Base-by-base conservation (phyloP, 306 rosid species). In the Cicer cuneatum region DNA sequence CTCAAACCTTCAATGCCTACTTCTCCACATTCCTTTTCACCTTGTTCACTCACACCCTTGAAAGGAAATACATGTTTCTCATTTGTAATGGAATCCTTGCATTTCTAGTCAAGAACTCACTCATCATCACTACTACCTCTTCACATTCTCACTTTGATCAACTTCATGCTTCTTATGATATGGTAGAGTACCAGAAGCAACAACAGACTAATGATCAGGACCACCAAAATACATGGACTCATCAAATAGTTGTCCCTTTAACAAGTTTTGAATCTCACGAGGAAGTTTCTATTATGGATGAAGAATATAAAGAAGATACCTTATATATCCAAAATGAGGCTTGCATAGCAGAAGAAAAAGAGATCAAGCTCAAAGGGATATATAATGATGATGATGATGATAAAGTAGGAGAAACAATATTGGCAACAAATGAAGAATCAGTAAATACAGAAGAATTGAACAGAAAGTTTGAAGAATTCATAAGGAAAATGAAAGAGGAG, bases 11-110 rank as follows among this genome's bases (percentile, higher is more conserved):
- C 76, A 88, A 38, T 79, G 79, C 78, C 43, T 85, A 76, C 81
- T 86, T 88, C 78, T 85, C 83, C 69, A 82, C 90, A 19, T 84
- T 69, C 51, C 83, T 85, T 60, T 77, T 88, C 65, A 78, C 87
- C 58, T 48, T 86, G 49, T 66, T 87, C 82, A 78, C 85, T 43
- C 93, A 74, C 80, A 80, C 82, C 33, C 76, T 90, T 7, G 84
- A 92, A 60, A 86, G 89, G 18, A 92, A 86, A 77, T 88, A 85
- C 83, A 83, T 92, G 86, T 92, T 92, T 67, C 89, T 90, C 40
- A 16, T 89, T 12, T 92, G 89, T 8, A 89, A 89, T 71, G 92
- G 78, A 72, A 86, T 89, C 71, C 92, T 92, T 42, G 90, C 86
- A 62, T 74, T 92, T 62, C 71, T 92, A 16, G 85, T 86, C 47